Evolutionary conservation across 768 basidiomycete species (phyloP).

Genomic region (Macrocybe gigantea): DNA sequence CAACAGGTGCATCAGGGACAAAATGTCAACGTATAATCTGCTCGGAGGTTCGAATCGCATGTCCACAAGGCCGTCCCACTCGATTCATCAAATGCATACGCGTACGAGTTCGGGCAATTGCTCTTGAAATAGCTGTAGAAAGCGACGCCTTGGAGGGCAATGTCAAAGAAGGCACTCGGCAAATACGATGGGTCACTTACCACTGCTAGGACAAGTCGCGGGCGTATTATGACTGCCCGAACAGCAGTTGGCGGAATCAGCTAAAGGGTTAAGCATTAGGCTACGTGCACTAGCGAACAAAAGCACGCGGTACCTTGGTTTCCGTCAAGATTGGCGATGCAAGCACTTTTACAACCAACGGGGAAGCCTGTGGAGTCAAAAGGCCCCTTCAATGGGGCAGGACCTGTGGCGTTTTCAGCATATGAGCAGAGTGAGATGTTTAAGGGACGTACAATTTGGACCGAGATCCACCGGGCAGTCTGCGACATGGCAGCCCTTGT

Average conservation of each 20-base stretch:
- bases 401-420: constrained; percentile 21
- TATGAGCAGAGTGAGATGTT: neutral
- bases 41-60: constrained; percentile 23
- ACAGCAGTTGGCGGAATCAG: constrained; percentile 31
- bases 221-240: constrained; percentile 24
- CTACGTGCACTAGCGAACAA: neutral
- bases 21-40: constrained; percentile 24
- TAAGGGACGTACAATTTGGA: constrained; percentile 33
- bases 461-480: constrained; percentile 51
- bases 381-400: constrained; percentile 39
- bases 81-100: constrained; percentile 42
- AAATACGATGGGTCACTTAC: constrained; percentile 5
- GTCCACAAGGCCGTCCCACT: constrained; percentile 42
- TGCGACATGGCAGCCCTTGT: constrained; percentile 39
- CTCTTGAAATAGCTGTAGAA: constrained; percentile 20
- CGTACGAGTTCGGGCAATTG: constrained; percentile 29
- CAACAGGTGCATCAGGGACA: constrained; percentile 12
- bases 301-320: constrained; percentile 13
- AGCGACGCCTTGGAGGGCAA: constrained; percentile 14
- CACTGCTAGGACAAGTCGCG: constrained; percentile 28
- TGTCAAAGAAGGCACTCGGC: neutral
- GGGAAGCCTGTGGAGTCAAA: constrained; percentile 38
- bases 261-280: constrained; percentile 3
- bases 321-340: constrained; percentile 30
- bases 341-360: constrained; percentile 53